Conservation (phyloP, 2,329 filamentous ascomycete genomes). For the Verticillium isaacii region DNA sequence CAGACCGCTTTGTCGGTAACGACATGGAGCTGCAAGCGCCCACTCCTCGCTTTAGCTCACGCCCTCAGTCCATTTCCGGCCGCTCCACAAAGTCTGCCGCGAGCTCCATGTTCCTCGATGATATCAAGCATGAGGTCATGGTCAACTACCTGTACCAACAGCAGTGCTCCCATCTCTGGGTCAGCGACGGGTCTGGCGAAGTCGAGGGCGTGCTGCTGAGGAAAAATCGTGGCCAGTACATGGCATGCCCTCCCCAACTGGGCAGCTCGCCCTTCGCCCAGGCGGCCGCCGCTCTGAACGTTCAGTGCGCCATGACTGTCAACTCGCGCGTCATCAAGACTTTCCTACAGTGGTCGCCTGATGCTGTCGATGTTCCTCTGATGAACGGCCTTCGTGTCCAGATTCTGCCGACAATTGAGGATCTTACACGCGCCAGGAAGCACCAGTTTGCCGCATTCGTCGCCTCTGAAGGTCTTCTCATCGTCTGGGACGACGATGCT, state of each 20-base stretch:
- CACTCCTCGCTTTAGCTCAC: slow-evolving; percentile 41
- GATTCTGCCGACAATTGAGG: slow-evolving; percentile 66
- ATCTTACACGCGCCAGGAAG: slow-evolving; percentile 66
- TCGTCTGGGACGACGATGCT: slow-evolving; percentile 81
- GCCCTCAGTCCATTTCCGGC: slow-evolving; percentile 47
- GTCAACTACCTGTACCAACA: slow-evolving; percentile 79
- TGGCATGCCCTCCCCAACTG: slow-evolving; percentile 66
- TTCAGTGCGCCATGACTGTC: slow-evolving; percentile 76
- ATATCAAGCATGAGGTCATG: slow-evolving; percentile 79
- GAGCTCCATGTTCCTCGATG: slow-evolving; percentile 58
- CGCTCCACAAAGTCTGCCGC: slow-evolving; percentile 39
- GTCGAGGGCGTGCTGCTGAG: slow-evolving; percentile 69
- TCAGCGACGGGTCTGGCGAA: slow-evolving; percentile 63
- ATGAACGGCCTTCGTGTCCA: slow-evolving; percentile 74
- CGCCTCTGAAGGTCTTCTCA: slow-evolving; percentile 62
- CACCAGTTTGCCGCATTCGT: slow-evolving; percentile 80
- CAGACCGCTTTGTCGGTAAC: slow-evolving; percentile 23
- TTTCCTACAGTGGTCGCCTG: slow-evolving; percentile 67
- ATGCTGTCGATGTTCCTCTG: slow-evolving; percentile 69
- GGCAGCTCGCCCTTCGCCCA: slow-evolving; percentile 57
- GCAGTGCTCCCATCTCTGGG: slow-evolving; percentile 70
- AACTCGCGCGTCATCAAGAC: slow-evolving; percentile 77
- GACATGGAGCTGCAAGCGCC: slow-evolving; percentile 46
- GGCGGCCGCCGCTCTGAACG: slow-evolving; percentile 65
- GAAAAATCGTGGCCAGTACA: slow-evolving; percentile 63